A percentile compares a stretch with the other conserved stretches of the same genome.
Evolutionary conservation across 2,329 filamentous ascomycete genomes (phyloP).

Genomic region (Trichoderma brevicompactum): DNA sequence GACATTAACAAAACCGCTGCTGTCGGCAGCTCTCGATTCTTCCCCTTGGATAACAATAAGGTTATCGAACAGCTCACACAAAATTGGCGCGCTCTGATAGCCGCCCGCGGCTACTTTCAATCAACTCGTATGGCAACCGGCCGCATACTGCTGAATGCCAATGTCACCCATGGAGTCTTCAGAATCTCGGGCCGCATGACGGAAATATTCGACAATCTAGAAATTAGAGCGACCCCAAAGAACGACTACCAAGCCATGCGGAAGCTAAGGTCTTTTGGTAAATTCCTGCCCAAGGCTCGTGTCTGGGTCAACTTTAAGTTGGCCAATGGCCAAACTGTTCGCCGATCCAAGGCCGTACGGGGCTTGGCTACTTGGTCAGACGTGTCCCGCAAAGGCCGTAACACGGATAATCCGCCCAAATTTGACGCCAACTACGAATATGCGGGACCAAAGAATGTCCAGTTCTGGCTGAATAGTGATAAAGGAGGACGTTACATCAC

Average conservation of each 20-base stretch:
- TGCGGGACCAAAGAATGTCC: conserved; percentile 41
- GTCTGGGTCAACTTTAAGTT: conserved; percentile 42
- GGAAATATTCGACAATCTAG: conserved; percentile 41
- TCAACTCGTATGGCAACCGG: conserved; percentile 59
- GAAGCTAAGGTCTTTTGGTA: conserved; percentile 41
- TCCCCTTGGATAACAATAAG: conserved; percentile 45
- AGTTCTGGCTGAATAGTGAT: conserved; percentile 40
- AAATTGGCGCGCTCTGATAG: conserved; percentile 42
- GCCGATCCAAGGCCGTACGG: conserved; percentile 39
- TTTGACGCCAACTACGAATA: conserved; percentile 37
- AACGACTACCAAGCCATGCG: conserved; percentile 24
- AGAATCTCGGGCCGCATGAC: conserved; percentile 45
- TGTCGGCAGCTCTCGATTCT: conserved; percentile 55
- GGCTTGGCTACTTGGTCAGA: conserved; percentile 38
- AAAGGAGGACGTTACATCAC: conserved; percentile 39
- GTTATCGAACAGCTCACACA: conserved; percentile 38
- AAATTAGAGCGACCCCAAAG: conserved; percentile 29
- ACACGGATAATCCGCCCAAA: conserved; percentile 31
- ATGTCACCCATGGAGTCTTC: conserved; percentile 60
- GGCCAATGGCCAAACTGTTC: conserved; percentile 40
- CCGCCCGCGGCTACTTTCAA: conserved; percentile 60
- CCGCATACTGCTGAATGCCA: conserved; percentile 58
- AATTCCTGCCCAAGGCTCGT: conserved; percentile 46
- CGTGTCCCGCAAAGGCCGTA: conserved; percentile 28
- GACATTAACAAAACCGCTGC: conserved; percentile 43